Base-by-base conservation (phyloP, 1,284 basidiomycete species). In the Pisolithus thermaeus region DNA sequence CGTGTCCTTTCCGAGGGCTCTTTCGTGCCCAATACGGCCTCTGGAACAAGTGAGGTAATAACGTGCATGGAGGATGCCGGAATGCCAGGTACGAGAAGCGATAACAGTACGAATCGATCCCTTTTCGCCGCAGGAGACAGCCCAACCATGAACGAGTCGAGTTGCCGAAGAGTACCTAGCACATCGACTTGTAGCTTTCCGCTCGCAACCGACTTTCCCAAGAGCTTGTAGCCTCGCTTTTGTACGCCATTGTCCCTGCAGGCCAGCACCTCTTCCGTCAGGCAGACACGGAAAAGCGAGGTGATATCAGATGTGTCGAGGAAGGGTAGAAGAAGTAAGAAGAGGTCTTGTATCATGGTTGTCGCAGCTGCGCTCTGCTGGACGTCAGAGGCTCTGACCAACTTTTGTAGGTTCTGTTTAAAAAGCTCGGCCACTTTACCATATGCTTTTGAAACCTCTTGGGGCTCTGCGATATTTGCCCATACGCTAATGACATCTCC, bases 21-120 rank as follows among this genome's bases (percentile, higher is more conserved):
- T 68, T 99, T 99, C 27, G 95, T 98, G 2, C 92, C 95, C n/a
- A 99, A 74, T 4, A 98, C 90, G 14, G 92, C 93, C 72, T 99
- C 97, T 1, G 96, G 92, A 46, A 99, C 88, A 47, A 99, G 74
- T 3, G 87, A 84, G 2, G 93, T 90, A 46, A 99, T 83, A 47
- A 95, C 71, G 62, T 97, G 90, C 54, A 99, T 72, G 28, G 87
- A 78, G 16, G 83, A 79, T 1, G 80, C 68, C 0, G 90, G 87
- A 30, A 98, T 78, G 25, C 72, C 69, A 5, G 83, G 76, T 18
- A 97, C 77, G n/a, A 99, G 76, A 0, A 79, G 74, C 2, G 83
- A 71, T 40, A 98, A 76, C 2, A 99, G 73, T 52, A 80, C 78
- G 55, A 95, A 83, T 8, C 97, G 87, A 66, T 97, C 95, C 82